Conservation (phyloP, 78 protist genomes). For the Chrysochromulina tobinii region DNA sequence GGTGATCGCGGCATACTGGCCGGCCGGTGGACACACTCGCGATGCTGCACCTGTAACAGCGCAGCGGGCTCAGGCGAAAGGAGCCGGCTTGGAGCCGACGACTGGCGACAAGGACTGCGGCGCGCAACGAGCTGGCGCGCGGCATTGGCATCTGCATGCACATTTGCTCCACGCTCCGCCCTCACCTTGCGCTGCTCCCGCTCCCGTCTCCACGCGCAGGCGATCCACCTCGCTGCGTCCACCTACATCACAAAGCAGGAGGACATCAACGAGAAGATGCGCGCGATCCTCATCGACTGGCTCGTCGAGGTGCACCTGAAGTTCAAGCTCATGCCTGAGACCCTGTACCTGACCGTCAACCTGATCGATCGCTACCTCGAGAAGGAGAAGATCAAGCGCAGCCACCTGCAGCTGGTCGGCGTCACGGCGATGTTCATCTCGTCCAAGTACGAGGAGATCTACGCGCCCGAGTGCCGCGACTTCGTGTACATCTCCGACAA, state of each 20-base stretch:
- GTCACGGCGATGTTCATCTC: slow-evolving; percentile 93
- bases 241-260: slow-evolving; percentile 50
- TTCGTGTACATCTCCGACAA: slow-evolving; percentile 93
- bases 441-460: slow-evolving; percentile 97
- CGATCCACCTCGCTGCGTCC: neutral
- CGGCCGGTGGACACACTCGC: neutral
- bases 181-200: neutral
- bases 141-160: neutral
- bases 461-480: slow-evolving; percentile 88
- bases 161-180: neutral
- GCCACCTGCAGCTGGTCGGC: slow-evolving; percentile 93
- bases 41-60: neutral
- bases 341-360: slow-evolving; percentile 84
- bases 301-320: slow-evolving; percentile 73
- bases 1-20: neutral
- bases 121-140: neutral
- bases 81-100: neutral
- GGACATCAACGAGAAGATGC: slow-evolving; percentile 74
- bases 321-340: slow-evolving; percentile 72
- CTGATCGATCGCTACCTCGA: slow-evolving; percentile 88
- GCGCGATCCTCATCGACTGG: slow-evolving; percentile 87
- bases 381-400: slow-evolving; percentile 48
- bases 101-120: no score
- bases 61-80: neutral
- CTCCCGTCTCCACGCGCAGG: neutral